phyloP scores from a whole-genome alignment of 2,329 filamentous ascomycete species.

The Alternaria metachromatica region DNA sequence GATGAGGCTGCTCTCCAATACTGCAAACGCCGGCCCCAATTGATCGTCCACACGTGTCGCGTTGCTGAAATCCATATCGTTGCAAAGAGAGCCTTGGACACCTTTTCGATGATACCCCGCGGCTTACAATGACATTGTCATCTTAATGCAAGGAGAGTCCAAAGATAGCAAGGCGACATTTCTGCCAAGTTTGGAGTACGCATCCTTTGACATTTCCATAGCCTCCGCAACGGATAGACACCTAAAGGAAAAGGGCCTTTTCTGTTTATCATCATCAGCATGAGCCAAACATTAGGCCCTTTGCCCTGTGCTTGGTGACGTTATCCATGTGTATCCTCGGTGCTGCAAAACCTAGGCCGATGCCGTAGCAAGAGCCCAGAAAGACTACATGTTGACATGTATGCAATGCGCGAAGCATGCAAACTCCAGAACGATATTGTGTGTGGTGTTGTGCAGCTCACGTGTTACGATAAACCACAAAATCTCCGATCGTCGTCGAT shows the following conservation, averaged over 20 bases:
- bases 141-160: neutral
- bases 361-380: neutral
- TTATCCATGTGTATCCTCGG: neutral
- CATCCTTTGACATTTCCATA: neutral
- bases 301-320: neutral
- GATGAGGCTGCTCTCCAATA: neutral
- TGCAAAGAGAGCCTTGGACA: neutral
- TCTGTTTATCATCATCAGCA: neutral
- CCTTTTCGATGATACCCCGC: neutral
- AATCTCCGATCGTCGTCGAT: neutral
- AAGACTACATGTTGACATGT: fast-evolving
- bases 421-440: neutral
- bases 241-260: neutral
- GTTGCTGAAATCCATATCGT: neutral
- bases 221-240: neutral
- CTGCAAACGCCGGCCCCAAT: neutral
- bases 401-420: neutral
- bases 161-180: neutral
- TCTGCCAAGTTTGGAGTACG: neutral
- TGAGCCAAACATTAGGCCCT: neutral
- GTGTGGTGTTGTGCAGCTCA: neutral
- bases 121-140: too few relatives aligned
- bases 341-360: neutral
- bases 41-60: neutral
- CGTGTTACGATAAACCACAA: neutral